Evolutionary conservation across 1,284 basidiomycete species (phyloP).

Genomic region (Pyrrhoderma noxium): DNA sequence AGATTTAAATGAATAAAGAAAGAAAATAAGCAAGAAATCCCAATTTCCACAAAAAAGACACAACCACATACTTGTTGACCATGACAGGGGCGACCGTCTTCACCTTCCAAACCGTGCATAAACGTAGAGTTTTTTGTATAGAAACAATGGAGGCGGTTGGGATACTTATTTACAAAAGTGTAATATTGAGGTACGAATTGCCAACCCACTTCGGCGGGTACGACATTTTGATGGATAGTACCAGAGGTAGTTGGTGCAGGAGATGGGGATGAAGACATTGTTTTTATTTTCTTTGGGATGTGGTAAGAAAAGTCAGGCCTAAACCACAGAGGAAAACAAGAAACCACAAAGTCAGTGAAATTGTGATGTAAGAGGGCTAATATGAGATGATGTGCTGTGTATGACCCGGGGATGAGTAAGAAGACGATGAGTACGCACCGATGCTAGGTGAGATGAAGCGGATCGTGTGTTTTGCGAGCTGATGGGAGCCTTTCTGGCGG

Average conservation of each 20-base stretch:
- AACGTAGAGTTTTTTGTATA: conserved; percentile 98
- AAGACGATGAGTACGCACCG: too few relatives aligned
- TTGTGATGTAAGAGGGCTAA: too few relatives aligned
- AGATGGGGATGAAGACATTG: neutral
- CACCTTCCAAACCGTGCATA: conserved; percentile 93
- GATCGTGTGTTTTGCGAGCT: too few relatives aligned
- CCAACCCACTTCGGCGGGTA: conserved; percentile 90
- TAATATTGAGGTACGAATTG: conserved; percentile 97
- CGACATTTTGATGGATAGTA: conserved; percentile 32
- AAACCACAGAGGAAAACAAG: too few relatives aligned
- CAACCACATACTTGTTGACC: conserved; percentile 78
- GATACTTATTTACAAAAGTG: conserved; percentile 97
- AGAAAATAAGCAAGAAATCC: conserved; percentile 2
- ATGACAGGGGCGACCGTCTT: conserved; percentile 80
- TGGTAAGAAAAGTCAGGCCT: conserved; percentile 9
- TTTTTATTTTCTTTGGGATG: too few relatives aligned
- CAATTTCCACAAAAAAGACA: neutral
- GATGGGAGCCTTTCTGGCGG: too few relatives aligned
- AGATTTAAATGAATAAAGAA: neutral
- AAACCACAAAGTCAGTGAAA: too few relatives aligned
- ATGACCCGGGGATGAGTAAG: too few relatives aligned
- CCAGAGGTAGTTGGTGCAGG: neutral
- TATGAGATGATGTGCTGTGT: too few relatives aligned
- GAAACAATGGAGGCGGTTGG: conserved; percentile 95
- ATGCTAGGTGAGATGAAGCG: too few relatives aligned